Conservation (phyloP, 495 filamentous ascomycete species). For the Podospora pseudocomata region DNA sequence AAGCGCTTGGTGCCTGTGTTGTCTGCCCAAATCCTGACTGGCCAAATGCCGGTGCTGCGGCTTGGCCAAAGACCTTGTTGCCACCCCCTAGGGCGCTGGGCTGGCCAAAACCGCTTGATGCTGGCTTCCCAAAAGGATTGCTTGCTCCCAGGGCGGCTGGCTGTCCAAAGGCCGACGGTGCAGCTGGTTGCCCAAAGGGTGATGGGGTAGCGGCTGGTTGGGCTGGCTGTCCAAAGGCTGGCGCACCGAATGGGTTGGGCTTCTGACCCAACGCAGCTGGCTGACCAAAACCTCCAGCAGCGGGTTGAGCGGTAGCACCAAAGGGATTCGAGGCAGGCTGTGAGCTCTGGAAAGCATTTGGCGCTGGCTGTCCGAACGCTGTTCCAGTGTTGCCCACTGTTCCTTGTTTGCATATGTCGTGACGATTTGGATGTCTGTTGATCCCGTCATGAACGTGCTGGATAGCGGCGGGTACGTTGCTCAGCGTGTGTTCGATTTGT, state of each 20-base stretch:
- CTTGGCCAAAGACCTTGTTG: conserved; percentile 26
- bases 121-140: conserved; percentile 34
- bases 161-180: conserved; percentile 19
- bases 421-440: conserved; percentile 75
- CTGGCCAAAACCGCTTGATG: conserved; percentile 32
- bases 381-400: conserved; percentile 19
- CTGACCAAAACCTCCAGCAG: conserved; percentile 40
- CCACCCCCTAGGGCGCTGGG: conserved; percentile 31
- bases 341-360: conserved; percentile 19
- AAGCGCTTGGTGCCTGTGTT: conserved; percentile 15
- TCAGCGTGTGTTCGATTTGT: conserved; percentile 64
- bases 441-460: conserved; percentile 64
- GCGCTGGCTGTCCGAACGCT: conserved; percentile 10
- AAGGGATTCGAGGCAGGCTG: conserved; percentile 27
- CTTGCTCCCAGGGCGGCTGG: conserved; percentile 31
- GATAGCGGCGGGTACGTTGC: conserved; percentile 66
- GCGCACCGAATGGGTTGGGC: conserved; percentile 39
- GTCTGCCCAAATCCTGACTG: conserved; percentile 15
- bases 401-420: conserved; percentile 58
- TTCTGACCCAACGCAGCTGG: conserved; percentile 39
- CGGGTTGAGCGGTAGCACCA: conserved; percentile 27
- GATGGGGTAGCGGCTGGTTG: conserved; percentile 26
- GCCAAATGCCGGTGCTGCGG: conserved; percentile 15
- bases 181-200: conserved; percentile 28
- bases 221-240: conserved; percentile 42